These are phyloP conservation scores for Moricandia moricandioides DNA, from an alignment of 345 rosid genomes.

Conservation along the genomic window DNA sequence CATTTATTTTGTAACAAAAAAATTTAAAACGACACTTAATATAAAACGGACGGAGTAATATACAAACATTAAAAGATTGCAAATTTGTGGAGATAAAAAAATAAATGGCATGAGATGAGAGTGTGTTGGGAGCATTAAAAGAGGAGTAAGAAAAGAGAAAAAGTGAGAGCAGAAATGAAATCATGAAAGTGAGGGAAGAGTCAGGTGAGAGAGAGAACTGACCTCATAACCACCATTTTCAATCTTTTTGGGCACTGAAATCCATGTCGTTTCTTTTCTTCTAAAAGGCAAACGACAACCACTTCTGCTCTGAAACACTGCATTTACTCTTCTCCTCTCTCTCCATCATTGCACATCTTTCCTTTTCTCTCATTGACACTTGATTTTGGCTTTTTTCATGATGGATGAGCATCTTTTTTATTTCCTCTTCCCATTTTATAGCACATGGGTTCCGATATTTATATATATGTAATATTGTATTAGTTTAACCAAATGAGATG, in stretches of 20 bases:
- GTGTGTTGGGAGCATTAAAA: constrained; percentile 11
- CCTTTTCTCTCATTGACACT: neutral
- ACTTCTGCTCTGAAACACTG: constrained; percentile 26
- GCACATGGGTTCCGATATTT: neutral
- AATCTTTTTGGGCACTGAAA: constrained; percentile 37
- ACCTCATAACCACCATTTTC: constrained; percentile 35
- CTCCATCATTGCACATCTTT: constrained; percentile 21
- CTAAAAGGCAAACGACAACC: constrained; percentile 33
- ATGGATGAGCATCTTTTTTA: constrained; percentile 23
- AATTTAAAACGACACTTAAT: too few relatives aligned
- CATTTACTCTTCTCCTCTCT: constrained; percentile 28
- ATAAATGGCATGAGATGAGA: constrained; percentile 17
- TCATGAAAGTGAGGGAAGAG: constrained; percentile 30
- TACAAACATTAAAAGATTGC: neutral
- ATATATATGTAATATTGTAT: neutral
- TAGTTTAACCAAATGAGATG: neutral
- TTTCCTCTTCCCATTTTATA: constrained; percentile 25
- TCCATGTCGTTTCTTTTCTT: constrained; percentile 31
- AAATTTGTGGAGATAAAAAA: neutral
- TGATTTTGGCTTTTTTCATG: constrained; percentile 19
- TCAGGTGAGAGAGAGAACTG: constrained; percentile 34
- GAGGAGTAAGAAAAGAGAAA: constrained; percentile 2
- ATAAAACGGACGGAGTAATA: too few relatives aligned
- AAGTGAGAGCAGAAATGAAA: constrained; percentile 12
- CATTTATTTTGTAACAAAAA: too few relatives aligned